These are phyloP conservation scores for Paspalum vaginatum DNA, from an alignment of 176 grass and related monocot species.

Conservation along the genomic window DNA sequence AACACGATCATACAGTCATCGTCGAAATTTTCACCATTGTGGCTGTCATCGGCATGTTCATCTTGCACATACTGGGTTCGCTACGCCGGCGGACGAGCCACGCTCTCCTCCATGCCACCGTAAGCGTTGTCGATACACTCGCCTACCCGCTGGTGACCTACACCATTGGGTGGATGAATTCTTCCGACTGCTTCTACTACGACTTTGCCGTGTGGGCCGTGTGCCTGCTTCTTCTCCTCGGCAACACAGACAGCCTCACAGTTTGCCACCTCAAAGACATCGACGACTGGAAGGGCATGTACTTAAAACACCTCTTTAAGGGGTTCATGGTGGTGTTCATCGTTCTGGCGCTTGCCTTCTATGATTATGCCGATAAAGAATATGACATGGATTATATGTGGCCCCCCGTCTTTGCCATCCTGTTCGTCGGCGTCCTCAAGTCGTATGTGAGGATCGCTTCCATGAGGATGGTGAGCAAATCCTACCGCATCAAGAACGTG, in stretches of 20 bases:
- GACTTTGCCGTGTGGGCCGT: not conserved
- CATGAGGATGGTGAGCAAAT: not conserved
- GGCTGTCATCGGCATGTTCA: not conserved
- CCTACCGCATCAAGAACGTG: not conserved
- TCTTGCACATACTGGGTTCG: not conserved
- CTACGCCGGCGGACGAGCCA: not conserved
- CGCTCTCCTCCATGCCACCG: not conserved
- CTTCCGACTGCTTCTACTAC: not conserved
- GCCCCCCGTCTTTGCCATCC: not conserved
- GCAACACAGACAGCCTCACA: not conserved
- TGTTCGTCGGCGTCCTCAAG: not conserved
- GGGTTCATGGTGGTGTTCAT: not conserved
- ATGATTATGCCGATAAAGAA: too few relatives aligned
- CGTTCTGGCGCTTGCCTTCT: not conserved
- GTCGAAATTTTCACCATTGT: not conserved
- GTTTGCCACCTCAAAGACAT: not conserved
- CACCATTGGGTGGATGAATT: not conserved
- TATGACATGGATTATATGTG: too few relatives aligned
- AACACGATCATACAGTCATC: too few relatives aligned
- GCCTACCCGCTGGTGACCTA: constrained; percentile 1
- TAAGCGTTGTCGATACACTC: not conserved
- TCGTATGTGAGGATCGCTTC: not conserved
- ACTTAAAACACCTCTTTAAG: not conserved
- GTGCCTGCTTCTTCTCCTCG: not conserved
- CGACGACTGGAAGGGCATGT: not conserved